A percentile compares a stretch with the other conserved stretches of the same genome.
Evolutionary conservation across 371 early-diverging fungal species (phyloP).

Genomic region (Mortierella sp.): DNA sequence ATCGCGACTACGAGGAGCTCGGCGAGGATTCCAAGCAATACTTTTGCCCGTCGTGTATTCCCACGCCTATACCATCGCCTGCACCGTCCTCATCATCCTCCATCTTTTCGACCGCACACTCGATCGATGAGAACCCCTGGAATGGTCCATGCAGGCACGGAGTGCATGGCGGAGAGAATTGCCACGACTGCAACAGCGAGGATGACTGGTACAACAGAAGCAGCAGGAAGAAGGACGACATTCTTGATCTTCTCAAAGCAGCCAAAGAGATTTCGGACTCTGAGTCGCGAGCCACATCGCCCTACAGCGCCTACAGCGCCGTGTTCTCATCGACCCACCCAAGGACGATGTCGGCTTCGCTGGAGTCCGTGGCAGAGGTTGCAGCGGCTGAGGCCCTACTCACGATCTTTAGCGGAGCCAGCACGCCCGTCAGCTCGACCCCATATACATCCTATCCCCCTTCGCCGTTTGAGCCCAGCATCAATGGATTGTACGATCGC

Average conservation of each 20-base stretch:
- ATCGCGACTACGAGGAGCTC: constrained; percentile 52
- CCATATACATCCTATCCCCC: constrained; percentile 52
- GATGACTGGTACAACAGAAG: constrained; percentile 18
- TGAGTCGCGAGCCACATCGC: constrained; percentile 57
- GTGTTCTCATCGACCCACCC: constrained; percentile 55
- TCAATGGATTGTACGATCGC: constrained; percentile 20
- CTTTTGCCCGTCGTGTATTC: constrained; percentile 57
- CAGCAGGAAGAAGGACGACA: constrained; percentile 43
- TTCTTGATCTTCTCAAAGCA: constrained; percentile 46
- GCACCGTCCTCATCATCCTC: constrained; percentile 44
- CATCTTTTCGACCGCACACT: constrained; percentile 28
- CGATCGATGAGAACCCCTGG: constrained; percentile 36
- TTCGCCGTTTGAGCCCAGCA: constrained; percentile 33
- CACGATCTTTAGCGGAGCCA: constrained; percentile 49
- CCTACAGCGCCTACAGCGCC: constrained; percentile 55
- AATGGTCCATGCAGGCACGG: background rate
- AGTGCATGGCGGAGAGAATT: background rate
- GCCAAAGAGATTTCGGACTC: constrained; percentile 54
- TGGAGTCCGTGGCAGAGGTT: constrained; percentile 48
- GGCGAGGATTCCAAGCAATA: constrained; percentile 54
- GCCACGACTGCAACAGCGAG: constrained; percentile 7
- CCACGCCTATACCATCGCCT: constrained; percentile 48
- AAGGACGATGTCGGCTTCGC: constrained; percentile 52
- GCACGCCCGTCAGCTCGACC: constrained; percentile 41
- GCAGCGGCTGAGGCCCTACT: constrained; percentile 51